Conservation (phyloP, 345 rosid species). For the Euphorbia lathyris region DNA sequence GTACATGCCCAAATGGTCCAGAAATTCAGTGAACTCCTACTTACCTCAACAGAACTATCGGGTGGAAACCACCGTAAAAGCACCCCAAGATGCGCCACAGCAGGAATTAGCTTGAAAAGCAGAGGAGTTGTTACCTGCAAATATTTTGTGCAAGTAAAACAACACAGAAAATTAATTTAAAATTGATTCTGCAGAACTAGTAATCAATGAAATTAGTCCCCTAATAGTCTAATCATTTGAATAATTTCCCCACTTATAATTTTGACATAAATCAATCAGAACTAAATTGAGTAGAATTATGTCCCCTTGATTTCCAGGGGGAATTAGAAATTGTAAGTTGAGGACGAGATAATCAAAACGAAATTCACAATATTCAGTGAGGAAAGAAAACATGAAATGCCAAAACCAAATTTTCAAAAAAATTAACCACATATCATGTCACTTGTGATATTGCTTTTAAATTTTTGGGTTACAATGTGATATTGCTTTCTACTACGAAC, state of each 20-base stretch:
- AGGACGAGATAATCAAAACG: background rate
- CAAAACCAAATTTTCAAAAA: background rate
- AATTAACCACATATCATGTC: background rate
- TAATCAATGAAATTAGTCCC: background rate
- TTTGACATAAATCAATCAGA: background rate
- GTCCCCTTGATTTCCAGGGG: background rate
- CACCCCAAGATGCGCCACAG: slow-evolving; percentile 85
- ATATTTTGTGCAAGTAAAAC: slow-evolving; percentile 3
- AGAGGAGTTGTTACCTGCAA: slow-evolving; percentile 92
- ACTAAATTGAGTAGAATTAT: background rate
- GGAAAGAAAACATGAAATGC: background rate
- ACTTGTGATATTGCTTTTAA: background rate
- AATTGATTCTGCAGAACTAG: background rate
- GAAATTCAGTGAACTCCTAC: background rate
- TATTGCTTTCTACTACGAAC: background rate
- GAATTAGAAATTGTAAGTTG: background rate
- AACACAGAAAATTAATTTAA: background rate
- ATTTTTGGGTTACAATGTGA: background rate
- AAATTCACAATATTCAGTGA: background rate
- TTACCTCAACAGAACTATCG: slow-evolving; percentile 73
- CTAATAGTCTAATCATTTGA: background rate
- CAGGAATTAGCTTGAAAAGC: slow-evolving; percentile 94
- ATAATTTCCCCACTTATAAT: background rate
- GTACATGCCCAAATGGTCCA: background rate
- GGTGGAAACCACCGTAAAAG: slow-evolving; percentile 87